A percentile compares a stretch with the other conserved stretches of the same genome.
These are phyloP conservation scores for Pluteus cervinus DNA, from an alignment of 768 basidiomycete genomes.

Conservation along the genomic window DNA sequence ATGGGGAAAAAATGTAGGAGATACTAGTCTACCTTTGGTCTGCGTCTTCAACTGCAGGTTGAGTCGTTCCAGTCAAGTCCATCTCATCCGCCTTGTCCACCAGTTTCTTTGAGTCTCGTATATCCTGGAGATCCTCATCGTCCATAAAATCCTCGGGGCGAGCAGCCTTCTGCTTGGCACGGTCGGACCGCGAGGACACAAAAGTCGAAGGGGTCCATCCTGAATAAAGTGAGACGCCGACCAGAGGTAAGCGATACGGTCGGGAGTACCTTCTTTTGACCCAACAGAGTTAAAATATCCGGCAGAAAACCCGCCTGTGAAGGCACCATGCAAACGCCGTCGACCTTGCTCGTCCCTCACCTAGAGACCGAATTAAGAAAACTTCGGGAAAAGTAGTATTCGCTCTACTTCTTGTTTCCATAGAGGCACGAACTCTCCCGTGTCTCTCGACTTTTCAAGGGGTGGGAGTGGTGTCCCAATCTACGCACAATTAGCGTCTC, in stretches of 20 bases:
- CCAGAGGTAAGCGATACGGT: neutral
- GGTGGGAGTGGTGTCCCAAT: slow-evolving; percentile 94
- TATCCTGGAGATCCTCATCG: slow-evolving; percentile 89
- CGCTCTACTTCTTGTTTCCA: slow-evolving; percentile 94
- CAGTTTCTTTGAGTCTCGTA: slow-evolving; percentile 65
- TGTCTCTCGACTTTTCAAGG: slow-evolving; percentile 90
- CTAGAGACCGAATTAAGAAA: slow-evolving; percentile 29
- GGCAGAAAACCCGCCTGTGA: slow-evolving; percentile 97
- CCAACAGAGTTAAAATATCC: slow-evolving; percentile 97
- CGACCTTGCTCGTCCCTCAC: slow-evolving; percentile 93
- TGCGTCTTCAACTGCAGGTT: slow-evolving; percentile 32
- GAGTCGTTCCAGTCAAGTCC: slow-evolving; percentile 56
- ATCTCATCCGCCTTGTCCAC: slow-evolving; percentile 79
- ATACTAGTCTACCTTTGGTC: slow-evolving; percentile 34
- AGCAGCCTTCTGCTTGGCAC: slow-evolving; percentile 56
- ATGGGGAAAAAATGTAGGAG: neutral
- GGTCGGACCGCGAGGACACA: slow-evolving; percentile 77
- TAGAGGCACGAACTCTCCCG: slow-evolving; percentile 89
- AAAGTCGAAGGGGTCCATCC: slow-evolving; percentile 96
- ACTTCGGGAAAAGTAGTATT: slow-evolving; percentile 6
- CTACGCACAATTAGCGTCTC: slow-evolving; percentile 27
- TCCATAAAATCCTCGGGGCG: slow-evolving; percentile 97
- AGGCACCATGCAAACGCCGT: slow-evolving; percentile 92
- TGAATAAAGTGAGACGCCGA: slow-evolving; percentile 21
- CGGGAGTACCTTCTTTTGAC: slow-evolving; percentile 78